phyloP scores from a whole-genome alignment of 208 protist genomes.

The Leptomonas seymouri region DNA sequence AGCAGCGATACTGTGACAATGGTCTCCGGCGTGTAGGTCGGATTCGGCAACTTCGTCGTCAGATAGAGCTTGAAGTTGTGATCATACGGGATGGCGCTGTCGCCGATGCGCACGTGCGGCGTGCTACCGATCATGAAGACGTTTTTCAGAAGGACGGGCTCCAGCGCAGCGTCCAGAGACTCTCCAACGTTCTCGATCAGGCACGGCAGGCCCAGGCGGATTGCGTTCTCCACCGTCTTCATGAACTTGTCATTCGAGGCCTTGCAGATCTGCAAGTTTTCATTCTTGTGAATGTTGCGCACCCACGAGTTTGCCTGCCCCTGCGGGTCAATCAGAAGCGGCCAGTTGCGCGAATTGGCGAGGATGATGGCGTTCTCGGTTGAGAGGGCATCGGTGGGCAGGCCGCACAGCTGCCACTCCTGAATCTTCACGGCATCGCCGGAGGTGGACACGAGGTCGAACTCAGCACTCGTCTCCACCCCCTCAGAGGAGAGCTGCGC shows the following conservation, averaged over 20 bases:
- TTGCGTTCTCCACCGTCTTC: constrained; percentile 95
- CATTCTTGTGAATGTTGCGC: constrained; percentile 93
- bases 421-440: constrained; percentile 96
- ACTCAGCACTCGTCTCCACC: constrained; percentile 70
- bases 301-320: constrained; percentile 98
- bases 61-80: constrained; percentile 97
- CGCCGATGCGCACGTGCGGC: constrained; percentile 96
- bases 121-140: constrained; percentile 95
- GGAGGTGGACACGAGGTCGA: constrained; percentile 88
- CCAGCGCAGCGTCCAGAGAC: constrained; percentile 95
- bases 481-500: constrained; percentile 54
- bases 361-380: constrained; percentile 98
- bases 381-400: constrained; percentile 96
- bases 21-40: constrained; percentile 96
- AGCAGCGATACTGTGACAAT: constrained; percentile 97
- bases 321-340: constrained; percentile 98
- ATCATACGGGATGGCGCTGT: constrained; percentile 96
- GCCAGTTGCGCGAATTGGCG: constrained; percentile 93
- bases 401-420: constrained; percentile 95
- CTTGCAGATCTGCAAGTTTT: constrained; percentile 96
- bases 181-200: constrained; percentile 97
- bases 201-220: constrained; percentile 97
- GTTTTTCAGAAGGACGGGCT: constrained; percentile 96
- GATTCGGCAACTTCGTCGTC: constrained; percentile 98
- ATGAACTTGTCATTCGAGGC: constrained; percentile 95